These are phyloP conservation scores for Aureobasidium sp. DNA, from an alignment of 2,329 filamentous ascomycete species.

Conservation along the genomic window DNA sequence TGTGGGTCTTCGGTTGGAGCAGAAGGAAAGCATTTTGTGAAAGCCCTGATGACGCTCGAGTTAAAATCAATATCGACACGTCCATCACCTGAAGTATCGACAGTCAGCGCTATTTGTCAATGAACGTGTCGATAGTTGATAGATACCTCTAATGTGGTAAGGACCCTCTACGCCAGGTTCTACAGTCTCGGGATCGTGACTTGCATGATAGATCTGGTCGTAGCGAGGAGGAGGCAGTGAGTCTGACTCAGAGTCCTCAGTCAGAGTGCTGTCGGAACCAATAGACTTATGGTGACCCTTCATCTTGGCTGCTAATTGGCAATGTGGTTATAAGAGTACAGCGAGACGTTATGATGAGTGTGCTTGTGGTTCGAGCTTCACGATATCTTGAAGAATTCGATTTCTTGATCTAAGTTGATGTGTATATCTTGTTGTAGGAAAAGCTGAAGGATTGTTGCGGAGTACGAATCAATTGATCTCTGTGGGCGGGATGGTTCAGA, in stretches of 20 bases:
- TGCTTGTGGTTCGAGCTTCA: not conserved
- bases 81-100: conserved; percentile 50
- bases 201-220: not conserved
- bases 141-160: conserved; percentile 1
- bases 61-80: conserved; percentile 74
- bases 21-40: conserved; percentile 61
- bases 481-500: too few relatives aligned
- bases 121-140: not conserved
- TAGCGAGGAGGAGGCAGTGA: not conserved
- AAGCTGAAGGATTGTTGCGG: too few relatives aligned
- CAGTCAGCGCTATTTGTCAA: not conserved
- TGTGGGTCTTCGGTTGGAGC: conserved; percentile 52
- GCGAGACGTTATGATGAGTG: not conserved
- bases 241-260: not conserved
- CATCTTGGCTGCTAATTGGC: not conserved
- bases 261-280: not conserved
- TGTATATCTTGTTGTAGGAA: too few relatives aligned
- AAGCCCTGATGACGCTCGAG: conserved; percentile 52
- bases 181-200: not conserved
- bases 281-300: not conserved
- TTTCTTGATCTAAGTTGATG: too few relatives aligned
- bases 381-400: too few relatives aligned
- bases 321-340: too few relatives aligned
- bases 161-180: not conserved
- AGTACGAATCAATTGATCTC: too few relatives aligned